Conservation (phyloP, 2,329 filamentous ascomycete genomes). For the Pyricularia pennisetigena region DNA sequence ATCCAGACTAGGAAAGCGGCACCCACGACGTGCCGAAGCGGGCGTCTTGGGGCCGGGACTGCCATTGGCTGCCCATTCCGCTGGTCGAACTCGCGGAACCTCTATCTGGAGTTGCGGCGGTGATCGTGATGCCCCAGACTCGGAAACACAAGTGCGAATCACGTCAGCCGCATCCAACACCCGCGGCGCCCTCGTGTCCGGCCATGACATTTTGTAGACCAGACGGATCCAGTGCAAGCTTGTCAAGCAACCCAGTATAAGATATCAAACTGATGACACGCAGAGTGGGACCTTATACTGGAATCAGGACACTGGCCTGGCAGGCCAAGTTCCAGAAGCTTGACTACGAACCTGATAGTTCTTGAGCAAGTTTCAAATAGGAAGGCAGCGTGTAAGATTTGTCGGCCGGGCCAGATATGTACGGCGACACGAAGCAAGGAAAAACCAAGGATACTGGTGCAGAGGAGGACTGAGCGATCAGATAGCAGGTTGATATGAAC, state of each 20-base stretch:
- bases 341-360: no score
- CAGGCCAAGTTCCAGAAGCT: no score
- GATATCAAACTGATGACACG: background rate
- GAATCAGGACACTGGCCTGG: background rate
- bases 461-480: no score
- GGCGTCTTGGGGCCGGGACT: background rate
- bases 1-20: conserved; percentile 24
- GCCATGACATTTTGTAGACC: background rate
- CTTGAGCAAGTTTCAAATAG: no score
- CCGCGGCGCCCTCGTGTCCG: background rate
- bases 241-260: background rate
- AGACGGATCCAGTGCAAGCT: background rate
- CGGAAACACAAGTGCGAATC: background rate
- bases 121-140: background rate
- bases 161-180: background rate
- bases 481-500: background rate
- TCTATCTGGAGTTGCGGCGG: background rate
- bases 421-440: no score
- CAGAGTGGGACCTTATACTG: background rate
- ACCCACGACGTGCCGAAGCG: conserved; percentile 14
- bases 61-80: background rate
- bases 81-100: background rate
- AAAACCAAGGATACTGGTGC: background rate
- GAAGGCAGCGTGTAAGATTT: no score
- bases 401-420: no score